phyloP scores from a whole-genome alignment of 106 monocot species.

The Dendrobium nobile region DNA sequence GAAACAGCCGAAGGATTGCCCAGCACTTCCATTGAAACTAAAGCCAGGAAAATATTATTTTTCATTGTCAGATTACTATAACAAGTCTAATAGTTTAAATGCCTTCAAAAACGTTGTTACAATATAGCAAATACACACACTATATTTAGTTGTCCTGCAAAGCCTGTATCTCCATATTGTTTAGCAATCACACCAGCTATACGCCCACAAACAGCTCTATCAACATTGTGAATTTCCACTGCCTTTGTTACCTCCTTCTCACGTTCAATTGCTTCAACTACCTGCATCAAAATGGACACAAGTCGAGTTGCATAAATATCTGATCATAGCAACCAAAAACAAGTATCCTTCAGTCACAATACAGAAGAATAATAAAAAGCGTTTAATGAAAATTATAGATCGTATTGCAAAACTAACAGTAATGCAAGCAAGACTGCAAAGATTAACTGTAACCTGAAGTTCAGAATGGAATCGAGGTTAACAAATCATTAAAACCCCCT shows the following conservation, averaged over 20 bases:
- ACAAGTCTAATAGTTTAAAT: too few relatives aligned
- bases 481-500: too few relatives aligned
- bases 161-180: constrained; percentile 96
- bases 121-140: constrained; percentile 36
- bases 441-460: too few relatives aligned
- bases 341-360: too few relatives aligned
- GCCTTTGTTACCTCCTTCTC: constrained; percentile 81
- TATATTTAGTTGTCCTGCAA: constrained; percentile 92
- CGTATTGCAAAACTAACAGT: too few relatives aligned
- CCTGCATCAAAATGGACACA: constrained; percentile 28
- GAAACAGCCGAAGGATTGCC: constrained; percentile 93
- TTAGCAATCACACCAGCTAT: constrained; percentile 98
- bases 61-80: too few relatives aligned
- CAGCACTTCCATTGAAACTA: constrained; percentile 96
- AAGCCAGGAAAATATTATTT: neutral
- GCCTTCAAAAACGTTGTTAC: neutral
- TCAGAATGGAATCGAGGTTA: too few relatives aligned
- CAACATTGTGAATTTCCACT: constrained; percentile 74
- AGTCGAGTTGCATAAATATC: too few relatives aligned
- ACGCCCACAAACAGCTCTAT: constrained; percentile 96
- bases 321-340: too few relatives aligned
- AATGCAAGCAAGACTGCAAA: too few relatives aligned
- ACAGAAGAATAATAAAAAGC: too few relatives aligned
- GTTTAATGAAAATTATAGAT: too few relatives aligned
- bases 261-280: constrained; percentile 73